Percentiles rank a stretch among this genome's conserved stretches.
Evolutionary conservation across 768 basidiomycete genomes (phyloP).

Genomic region (Lanmaoa pseudosensibilis): DNA sequence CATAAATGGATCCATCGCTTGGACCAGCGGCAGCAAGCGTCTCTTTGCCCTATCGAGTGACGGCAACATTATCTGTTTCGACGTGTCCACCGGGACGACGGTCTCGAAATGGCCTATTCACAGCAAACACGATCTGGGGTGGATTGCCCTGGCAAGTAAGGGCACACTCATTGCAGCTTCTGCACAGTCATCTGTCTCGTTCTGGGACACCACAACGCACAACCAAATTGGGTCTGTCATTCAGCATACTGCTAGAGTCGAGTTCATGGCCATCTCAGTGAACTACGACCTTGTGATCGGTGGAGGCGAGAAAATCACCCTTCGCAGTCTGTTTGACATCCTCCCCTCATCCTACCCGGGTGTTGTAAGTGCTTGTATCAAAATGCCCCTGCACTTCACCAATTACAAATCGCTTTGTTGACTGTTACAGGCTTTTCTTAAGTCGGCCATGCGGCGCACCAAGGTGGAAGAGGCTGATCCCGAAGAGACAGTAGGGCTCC

Average conservation of each 20-base stretch:
- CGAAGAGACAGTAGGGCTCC: too few species aligned
- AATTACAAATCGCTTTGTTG: not conserved
- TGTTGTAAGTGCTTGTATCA: not conserved
- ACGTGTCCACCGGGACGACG: not conserved
- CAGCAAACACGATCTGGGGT: not conserved
- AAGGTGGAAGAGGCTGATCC: too few species aligned
- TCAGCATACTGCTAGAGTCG: not conserved
- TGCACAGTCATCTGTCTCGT: not conserved
- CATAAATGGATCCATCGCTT: too few species aligned
- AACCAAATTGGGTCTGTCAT: slow-evolving; percentile 1
- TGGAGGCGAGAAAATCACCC: slow-evolving; percentile 1
- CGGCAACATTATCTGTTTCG: not conserved
- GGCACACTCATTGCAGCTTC: slow-evolving; percentile 2
- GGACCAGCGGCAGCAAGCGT: not conserved
- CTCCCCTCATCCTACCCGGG: slow-evolving; percentile 2
- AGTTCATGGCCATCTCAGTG: slow-evolving; percentile 2
- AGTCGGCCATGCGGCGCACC: not conserved
- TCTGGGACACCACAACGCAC: slow-evolving; percentile 9
- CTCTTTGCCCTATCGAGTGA: not conserved
- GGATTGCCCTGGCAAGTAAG: not conserved
- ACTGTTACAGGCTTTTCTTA: not conserved
- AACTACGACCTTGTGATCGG: slow-evolving; percentile 1
- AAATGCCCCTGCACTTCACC: too few species aligned
- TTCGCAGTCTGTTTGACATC: not conserved
- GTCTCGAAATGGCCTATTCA: not conserved